These are phyloP conservation scores for Colletotrichum tropicicola DNA, from an alignment of 2,329 filamentous ascomycete genomes.

Conservation along the genomic window DNA sequence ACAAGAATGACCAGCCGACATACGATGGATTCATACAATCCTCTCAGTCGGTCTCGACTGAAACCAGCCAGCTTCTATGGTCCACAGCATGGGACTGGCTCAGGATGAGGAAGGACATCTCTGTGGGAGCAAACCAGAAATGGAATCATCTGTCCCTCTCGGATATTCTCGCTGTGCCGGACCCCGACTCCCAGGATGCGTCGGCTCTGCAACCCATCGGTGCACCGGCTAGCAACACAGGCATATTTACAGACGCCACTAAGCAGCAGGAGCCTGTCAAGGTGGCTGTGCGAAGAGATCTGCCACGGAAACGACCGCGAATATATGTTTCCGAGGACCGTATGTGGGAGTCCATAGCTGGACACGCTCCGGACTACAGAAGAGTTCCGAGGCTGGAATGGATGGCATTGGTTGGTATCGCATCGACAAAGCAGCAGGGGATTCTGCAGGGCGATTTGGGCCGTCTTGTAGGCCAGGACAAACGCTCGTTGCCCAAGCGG, in stretches of 20 bases:
- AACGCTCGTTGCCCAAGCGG: constrained; percentile 69
- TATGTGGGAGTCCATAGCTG: constrained; percentile 68
- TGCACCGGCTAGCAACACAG: neutral
- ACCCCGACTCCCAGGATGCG: constrained; percentile 12
- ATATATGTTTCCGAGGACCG: constrained; percentile 63
- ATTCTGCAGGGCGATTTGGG: constrained; percentile 70
- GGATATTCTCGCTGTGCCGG: constrained; percentile 29
- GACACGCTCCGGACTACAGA: constrained; percentile 67
- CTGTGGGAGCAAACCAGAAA: constrained; percentile 30
- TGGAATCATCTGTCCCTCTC: constrained; percentile 32
- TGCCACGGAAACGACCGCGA: constrained; percentile 34
- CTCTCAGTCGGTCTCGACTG: neutral
- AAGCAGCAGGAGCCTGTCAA: neutral
- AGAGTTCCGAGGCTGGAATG: constrained; percentile 67
- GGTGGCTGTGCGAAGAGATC: neutral
- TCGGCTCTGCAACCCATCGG: neutral
- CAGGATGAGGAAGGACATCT: constrained; percentile 33
- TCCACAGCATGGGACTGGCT: constrained; percentile 36
- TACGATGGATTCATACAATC: neutral
- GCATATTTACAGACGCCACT: neutral
- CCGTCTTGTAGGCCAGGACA: constrained; percentile 67
- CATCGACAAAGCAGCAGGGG: constrained; percentile 60
- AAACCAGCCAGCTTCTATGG: constrained; percentile 21
- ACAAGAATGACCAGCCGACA: constrained; percentile 3
- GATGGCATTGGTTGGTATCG: constrained; percentile 66